Evolutionary conservation across 202 grass and related monocot species (phyloP), one percentile per base, ranked within the genome.

Genomic region (Tripidium arundinaceum): DNA sequence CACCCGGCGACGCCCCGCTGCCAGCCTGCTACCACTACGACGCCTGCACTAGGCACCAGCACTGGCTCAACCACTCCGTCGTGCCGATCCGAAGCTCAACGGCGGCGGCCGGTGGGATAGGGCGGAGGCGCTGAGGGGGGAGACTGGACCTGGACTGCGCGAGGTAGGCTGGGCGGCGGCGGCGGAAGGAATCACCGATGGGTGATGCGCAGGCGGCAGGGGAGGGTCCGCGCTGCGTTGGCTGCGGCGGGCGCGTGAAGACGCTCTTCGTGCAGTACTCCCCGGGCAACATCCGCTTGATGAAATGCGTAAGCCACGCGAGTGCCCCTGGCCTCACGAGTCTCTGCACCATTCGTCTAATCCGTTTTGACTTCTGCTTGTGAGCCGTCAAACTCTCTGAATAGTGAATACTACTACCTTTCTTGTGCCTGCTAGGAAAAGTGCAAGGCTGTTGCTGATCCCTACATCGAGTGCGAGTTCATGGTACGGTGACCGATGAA

Each of bases 401-500:
- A 8, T 21, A 3, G 3, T 4, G 12, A 49, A 21, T 41, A 29
- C 7, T 78, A 3, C 6, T 58, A 22, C 49, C 19, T 4, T 34
- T 50, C 7, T 27, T 31, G 38, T 54, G 13, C 36, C 28, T 41
- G 93, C 29, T 36, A 98, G 95, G 90, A 98, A 33, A 79, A 86
- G 7, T 98, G 95, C 88, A 94, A 87, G 65, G 84, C 84, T 27
- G 90, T 94, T 18, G 95, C 90, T 34, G 92, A 98, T 82, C 92
- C 95, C 71, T 98, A 98, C 81, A 93, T 94, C 19, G 95, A 98
- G 84, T 94, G 95, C 11, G 95, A 98, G 68, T 93, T 98, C 86
- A 98, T 94, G 95, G 92, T 98, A 79, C 10, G 13, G 8, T 73
- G 13, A 19, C 50, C 7, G 3, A 12, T 10, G 9, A 37, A 62